Percentiles rank a stretch among this genome's conserved stretches.
These are phyloP conservation scores for Clitoria ternatea DNA, from an alignment of 306 rosid species.

Conservation along the genomic window DNA sequence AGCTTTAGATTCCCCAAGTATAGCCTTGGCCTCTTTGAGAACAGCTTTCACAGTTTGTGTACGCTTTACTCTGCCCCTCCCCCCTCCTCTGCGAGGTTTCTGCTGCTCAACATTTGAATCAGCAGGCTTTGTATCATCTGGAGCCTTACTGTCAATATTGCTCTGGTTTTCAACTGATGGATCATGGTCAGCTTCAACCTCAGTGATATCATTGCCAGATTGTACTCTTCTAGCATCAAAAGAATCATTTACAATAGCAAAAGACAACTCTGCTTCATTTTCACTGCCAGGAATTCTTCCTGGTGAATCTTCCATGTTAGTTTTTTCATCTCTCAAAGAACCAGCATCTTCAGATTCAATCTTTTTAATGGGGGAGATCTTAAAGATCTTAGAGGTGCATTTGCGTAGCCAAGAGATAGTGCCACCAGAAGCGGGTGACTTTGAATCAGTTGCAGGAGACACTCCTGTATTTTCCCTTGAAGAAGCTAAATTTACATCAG, in stretches of 20 bases:
- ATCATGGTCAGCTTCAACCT: constrained; percentile 55
- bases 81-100: constrained; percentile 51
- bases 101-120: constrained; percentile 39
- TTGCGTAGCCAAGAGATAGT: constrained; percentile 84
- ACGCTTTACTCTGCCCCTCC: constrained; percentile 46
- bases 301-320: constrained; percentile 38
- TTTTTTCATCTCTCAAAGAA: constrained; percentile 42
- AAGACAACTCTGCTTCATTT: constrained; percentile 66
- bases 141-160: constrained; percentile 55
- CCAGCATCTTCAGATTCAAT: constrained; percentile 40
- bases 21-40: constrained; percentile 65
- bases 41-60: constrained; percentile 60
- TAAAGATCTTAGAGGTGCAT: constrained; percentile 86
- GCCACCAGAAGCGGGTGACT: constrained; percentile 64
- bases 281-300: constrained; percentile 40
- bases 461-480: constrained; percentile 41
- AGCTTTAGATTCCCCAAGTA: constrained; percentile 60
- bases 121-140: constrained; percentile 53
- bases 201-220: constrained; percentile 56
- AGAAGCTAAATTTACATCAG: constrained; percentile 39
- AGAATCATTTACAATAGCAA: constrained; percentile 71
- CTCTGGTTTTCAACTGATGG: constrained; percentile 57
- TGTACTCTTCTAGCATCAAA: constrained; percentile 46
- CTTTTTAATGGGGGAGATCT: constrained; percentile 61
- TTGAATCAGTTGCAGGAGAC: constrained; percentile 40